Base-by-base conservation (phyloP, 2,329 filamentous ascomycete species). In the Diplocarpon mali region DNA sequence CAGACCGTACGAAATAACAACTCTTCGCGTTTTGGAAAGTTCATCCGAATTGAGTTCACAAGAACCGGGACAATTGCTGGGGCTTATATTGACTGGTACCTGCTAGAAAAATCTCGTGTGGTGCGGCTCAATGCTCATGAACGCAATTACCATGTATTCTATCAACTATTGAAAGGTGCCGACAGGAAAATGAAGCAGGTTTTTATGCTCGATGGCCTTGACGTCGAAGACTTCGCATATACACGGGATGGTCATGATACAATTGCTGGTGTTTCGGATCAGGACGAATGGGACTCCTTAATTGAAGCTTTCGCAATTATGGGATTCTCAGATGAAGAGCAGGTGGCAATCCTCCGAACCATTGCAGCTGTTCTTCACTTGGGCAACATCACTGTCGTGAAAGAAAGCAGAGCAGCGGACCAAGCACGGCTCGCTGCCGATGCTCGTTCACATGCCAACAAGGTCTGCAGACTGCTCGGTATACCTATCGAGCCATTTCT, bases 1-100 rank as follows among this genome's bases (percentile, higher is more conserved):
- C 93, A 98, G 63, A 98, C 92, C 0, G 87, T 98, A 27, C 78
- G 92, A 43, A 98, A 98, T 64, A 92, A 98, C 68, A 98, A 98
- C 62, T 98, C 92, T 0, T 98, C 92, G 5, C 80, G 92, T 52
- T 98, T 98, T 59, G 92, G 92, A 61, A 98, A 98, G 64, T 98
- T 98, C 60, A 98, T 98, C 61, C 78, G 93, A 40, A 98, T 98
- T 59, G 88, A 95, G 61, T 95, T 98, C 65, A 87, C 80, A 29
- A 76, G 85, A 17, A 77, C 77, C 30, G 93, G 93, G 24, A 84
- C 92, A 44, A 98, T 98, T 53, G 85, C 85, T 3, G 93, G 93
- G 30, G 92, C 92, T 16, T 95, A 88, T 66, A 96, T 98, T 53
- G 89, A 98, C 63, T 98, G 92, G 92, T 98, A 96, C 65, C 72